Base-by-base conservation (phyloP, 2,329 filamentous ascomycete genomes). In the Penicillium brasilianum region DNA sequence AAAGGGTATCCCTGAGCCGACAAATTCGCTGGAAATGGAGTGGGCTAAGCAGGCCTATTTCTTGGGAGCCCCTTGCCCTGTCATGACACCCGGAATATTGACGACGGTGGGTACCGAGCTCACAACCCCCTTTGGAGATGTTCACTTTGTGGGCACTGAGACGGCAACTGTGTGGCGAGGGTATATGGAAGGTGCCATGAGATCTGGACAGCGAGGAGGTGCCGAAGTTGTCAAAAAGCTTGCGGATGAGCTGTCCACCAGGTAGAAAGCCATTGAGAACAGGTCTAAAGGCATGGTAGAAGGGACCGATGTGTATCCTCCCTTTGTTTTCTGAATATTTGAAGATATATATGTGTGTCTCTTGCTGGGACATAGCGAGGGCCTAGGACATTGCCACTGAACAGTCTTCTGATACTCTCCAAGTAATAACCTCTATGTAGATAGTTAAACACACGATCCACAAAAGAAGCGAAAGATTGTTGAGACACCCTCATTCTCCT, bases 101-200 rank as follows among this genome's bases (percentile, higher is more conserved):
- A 70, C 77, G 30, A n/a, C 55, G 1, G 53, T 60, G 44, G 57
- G 73, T 6, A 65, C 74, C 11, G 66, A 66, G 6, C 58, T 81
- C 16, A 65, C 74, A 18, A 67, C 73, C 28, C 66, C 74, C 0
- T 70, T 75, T 59, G 73, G 77, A 6, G 75, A 81, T 54, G 25
- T 85, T 5, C 80, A 85, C 68, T 87, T 85, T 66, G 82, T 81
- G 2, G 84, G 84, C 0, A 85, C 84, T 0, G 85, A 87, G 74
- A 83, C 80, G 7, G 77, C 80, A 1, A 75, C 68, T 1, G 79
- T 81, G 53, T 87, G 84, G 84, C 82, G 82, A 58, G 84, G 84
- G 0, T 86, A 85, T 66, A 85, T 87, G 83, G 84, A 87, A 61
- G 84, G 84, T 4, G 85, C 84, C 0, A 73, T 86, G 18, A 67